phyloP scores from a whole-genome alignment of 1,284 basidiomycete genomes.

The Puccinia polysora region DNA sequence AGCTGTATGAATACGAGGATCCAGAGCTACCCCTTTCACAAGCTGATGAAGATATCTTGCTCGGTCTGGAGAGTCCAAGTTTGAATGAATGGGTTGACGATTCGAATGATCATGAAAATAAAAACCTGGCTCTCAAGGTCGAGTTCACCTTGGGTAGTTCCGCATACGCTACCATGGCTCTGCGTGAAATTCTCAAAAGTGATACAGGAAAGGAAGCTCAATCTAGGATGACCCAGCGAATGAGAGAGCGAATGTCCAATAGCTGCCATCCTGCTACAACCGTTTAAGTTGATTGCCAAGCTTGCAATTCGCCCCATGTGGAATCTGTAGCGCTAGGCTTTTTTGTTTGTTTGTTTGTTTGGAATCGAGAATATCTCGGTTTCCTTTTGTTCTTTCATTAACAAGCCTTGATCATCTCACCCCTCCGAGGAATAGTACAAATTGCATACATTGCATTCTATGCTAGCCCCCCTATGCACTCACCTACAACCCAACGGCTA shows the following conservation, averaged over 20 bases:
- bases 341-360: background rate
- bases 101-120: slow-evolving; percentile 2
- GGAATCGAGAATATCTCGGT: background rate
- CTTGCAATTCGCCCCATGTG: background rate
- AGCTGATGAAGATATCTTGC: slow-evolving; percentile 85
- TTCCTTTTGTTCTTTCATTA: background rate
- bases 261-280: background rate
- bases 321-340: no score
- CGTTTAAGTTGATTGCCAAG: background rate
- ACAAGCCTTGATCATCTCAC: background rate
- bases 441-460: no score
- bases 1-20: slow-evolving; percentile 80
- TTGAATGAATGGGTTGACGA: slow-evolving; percentile 20
- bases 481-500: no score
- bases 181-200: slow-evolving; percentile 40
- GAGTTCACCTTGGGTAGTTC: slow-evolving; percentile 41
- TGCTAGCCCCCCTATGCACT: no score
- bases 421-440: no score
- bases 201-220: slow-evolving; percentile 37
- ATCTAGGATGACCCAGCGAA: slow-evolving; percentile 25
- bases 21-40: slow-evolving; percentile 84
- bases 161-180: slow-evolving; percentile 43
- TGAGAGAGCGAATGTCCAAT: slow-evolving; percentile 28
- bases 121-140: slow-evolving; percentile 33
- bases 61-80: slow-evolving; percentile 63